Base-by-base conservation (phyloP, 345 rosid species). In the Lumnitzera racemosa region DNA sequence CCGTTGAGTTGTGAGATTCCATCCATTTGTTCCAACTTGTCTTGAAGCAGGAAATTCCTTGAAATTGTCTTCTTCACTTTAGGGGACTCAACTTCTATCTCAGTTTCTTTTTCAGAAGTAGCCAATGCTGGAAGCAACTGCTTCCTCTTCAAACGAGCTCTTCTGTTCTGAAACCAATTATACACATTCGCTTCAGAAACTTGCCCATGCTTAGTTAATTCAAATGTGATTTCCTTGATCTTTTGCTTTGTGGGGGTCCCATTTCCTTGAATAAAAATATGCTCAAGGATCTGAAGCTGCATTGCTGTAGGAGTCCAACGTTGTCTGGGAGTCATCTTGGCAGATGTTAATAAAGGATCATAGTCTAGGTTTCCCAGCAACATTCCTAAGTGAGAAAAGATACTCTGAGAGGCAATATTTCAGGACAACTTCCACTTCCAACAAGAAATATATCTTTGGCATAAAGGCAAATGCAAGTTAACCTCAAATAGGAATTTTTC, bases 131-230 rank as follows among this genome's bases (percentile, higher is more conserved):
- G 17, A 56, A 67, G 70, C 25, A 61, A 55, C 50, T 76, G 78
- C 71, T 84, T 87, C 51, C 86, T 74, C 56, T 89, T 89, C 0
- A 82, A 72, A 47, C 95, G 82, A 64, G 91, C 96, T 41, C 89
- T 71, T 20, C 96, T 68, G 60, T 89, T 89, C 61, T 84, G 91
- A 62, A 87, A 89, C 96, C 91, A 89, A 47, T 87, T 83, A 62
- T 84, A 87, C 4, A 89, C 89, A 78, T 84, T 87, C 10, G 81
- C 75, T 74, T 86, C 96, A 0, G 85, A 70, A 55, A 84, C 74
- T n/a, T 73, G 88, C 46, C 95, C 96, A 24, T 82, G 84, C 9
- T 78, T 71, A 8, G 70, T 68, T 55, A 89, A 72, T 55, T 82
- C 79, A 17, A 59, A 14, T 0, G 91, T 63, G 27, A 89, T 81